Conservation (phyloP, 2,329 filamentous ascomycete genomes). For the Monilinia laxa region DNA sequence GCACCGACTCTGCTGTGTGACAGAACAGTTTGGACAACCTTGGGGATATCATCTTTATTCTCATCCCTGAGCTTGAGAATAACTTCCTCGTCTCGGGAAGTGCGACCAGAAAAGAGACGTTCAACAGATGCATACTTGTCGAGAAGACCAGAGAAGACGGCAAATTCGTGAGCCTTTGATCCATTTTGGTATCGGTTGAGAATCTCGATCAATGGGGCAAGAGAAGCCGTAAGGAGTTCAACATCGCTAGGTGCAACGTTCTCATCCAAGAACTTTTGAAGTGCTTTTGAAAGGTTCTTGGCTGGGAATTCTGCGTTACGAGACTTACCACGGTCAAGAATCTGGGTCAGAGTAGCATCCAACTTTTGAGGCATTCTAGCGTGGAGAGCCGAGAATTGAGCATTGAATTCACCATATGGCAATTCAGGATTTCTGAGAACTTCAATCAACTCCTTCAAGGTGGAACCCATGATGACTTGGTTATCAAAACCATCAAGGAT, state of each 20-base stretch:
- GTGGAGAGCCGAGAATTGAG: slow-evolving; percentile 94
- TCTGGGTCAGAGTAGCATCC: slow-evolving; percentile 75
- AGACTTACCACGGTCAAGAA: slow-evolving; percentile 78
- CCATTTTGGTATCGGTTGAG: slow-evolving; percentile 81
- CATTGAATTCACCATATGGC: slow-evolving; percentile 94
- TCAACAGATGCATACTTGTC: slow-evolving; percentile 82
- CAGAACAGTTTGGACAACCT: slow-evolving; percentile 84
- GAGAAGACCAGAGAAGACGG: slow-evolving; percentile 75
- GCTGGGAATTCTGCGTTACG: slow-evolving; percentile 87
- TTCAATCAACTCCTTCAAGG: slow-evolving; percentile 83
- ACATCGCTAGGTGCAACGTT: slow-evolving; percentile 72
- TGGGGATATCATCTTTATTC: slow-evolving; percentile 86
- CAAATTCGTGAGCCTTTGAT: slow-evolving; percentile 85
- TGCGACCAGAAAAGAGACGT: slow-evolving; percentile 80
- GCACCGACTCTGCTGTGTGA: slow-evolving; percentile 89
- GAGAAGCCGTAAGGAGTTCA: slow-evolving; percentile 67
- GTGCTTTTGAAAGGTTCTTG: slow-evolving; percentile 79
- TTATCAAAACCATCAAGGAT: slow-evolving; percentile 96
- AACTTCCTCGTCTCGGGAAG: slow-evolving; percentile 87
- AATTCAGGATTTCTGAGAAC: slow-evolving; percentile 87
- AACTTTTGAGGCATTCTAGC: slow-evolving; percentile 95
- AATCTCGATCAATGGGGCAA: slow-evolving; percentile 75
- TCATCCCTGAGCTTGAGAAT: slow-evolving; percentile 91
- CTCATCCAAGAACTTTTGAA: slow-evolving; percentile 86
- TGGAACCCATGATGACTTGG: slow-evolving; percentile 88